Conservation (phyloP, 2,329 filamentous ascomycete genomes). For the Venturia nashicola region DNA sequence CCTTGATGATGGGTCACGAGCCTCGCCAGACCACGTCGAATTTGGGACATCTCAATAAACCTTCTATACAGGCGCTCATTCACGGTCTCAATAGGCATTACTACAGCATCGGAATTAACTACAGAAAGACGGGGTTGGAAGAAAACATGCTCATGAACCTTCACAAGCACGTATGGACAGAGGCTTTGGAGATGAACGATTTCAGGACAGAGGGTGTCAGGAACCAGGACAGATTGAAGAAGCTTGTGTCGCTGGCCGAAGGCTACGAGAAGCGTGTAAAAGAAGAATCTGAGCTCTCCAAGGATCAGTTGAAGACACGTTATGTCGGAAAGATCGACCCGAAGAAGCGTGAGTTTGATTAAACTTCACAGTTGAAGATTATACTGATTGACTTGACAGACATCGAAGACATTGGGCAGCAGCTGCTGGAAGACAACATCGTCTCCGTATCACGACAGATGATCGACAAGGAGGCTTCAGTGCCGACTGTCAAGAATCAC, state of each 20-base stretch:
- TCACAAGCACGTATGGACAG: slow-evolving; percentile 99
- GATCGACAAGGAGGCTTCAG: slow-evolving; percentile 98
- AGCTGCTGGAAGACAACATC: slow-evolving; percentile 98
- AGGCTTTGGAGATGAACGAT: slow-evolving; percentile 92
- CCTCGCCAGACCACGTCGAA: slow-evolving; percentile 97
- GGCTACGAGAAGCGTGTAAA: slow-evolving; percentile 98
- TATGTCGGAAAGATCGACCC: slow-evolving; percentile 98
- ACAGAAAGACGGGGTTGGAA: slow-evolving; percentile 91
- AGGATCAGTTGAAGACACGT: slow-evolving; percentile 95
- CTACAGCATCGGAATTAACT: slow-evolving; percentile 98
- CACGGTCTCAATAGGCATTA: slow-evolving; percentile 97
- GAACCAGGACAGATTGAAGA: slow-evolving; percentile 78
- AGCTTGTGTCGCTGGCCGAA: slow-evolving; percentile 78
- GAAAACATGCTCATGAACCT: slow-evolving; percentile 99
- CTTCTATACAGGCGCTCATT: slow-evolving; percentile 97
- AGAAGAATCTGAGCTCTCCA: slow-evolving; percentile 93
- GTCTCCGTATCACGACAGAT: slow-evolving; percentile 96
- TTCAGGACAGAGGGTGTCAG: slow-evolving; percentile 73
- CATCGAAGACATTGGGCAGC: slow-evolving; percentile 88
- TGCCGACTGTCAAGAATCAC: slow-evolving; percentile 52
- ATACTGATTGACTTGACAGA: slow-evolving; percentile 35
- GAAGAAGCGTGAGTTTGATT: slow-evolving; percentile 64
- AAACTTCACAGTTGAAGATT: not conserved
- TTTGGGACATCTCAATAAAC: slow-evolving; percentile 95
- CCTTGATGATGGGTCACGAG: slow-evolving; percentile 94